Evolutionary conservation across 2,329 filamentous ascomycete genomes (phyloP).

Genomic region (Emergomyces orientalis): DNA sequence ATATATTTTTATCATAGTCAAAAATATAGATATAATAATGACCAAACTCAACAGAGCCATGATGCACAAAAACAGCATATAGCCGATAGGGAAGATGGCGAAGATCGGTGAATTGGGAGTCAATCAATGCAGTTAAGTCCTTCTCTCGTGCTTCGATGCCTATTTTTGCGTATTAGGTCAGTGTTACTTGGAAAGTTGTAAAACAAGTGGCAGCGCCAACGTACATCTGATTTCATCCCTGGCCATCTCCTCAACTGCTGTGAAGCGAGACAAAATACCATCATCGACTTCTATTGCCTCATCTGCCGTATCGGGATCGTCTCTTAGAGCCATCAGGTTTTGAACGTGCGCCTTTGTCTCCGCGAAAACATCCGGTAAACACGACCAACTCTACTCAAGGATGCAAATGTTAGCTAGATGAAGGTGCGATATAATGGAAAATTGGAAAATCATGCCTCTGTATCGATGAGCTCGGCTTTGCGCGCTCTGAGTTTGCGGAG

Average conservation of each 20-base stretch:
- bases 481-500: constrained; percentile 47
- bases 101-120: constrained; percentile 54
- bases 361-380: constrained; percentile 26
- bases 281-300: constrained; percentile 38
- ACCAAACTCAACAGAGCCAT: constrained; percentile 57
- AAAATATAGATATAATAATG: constrained; percentile 98
- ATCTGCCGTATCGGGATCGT: constrained; percentile 22
- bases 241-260: constrained; percentile 38
- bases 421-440: not conserved
- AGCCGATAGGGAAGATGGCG: constrained; percentile 65
- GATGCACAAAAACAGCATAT: constrained; percentile 89
- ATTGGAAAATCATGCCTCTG: constrained; percentile 18
- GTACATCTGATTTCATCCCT: constrained; percentile 40
- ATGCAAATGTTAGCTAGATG: not conserved
- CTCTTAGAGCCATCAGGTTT: constrained; percentile 33
- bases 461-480: constrained; percentile 35
- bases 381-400: constrained; percentile 20
- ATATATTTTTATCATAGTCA: constrained; percentile 70
- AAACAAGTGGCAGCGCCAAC: constrained; percentile 12
- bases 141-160: constrained; percentile 36
- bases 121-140: constrained; percentile 41
- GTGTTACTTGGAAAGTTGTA: not conserved
- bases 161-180: constrained; percentile 5
- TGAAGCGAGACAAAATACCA: constrained; percentile 34
- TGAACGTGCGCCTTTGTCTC: constrained; percentile 36